phyloP scores from a whole-genome alignment of 129 eudicot species.

The Kitagawia praeruptora region DNA sequence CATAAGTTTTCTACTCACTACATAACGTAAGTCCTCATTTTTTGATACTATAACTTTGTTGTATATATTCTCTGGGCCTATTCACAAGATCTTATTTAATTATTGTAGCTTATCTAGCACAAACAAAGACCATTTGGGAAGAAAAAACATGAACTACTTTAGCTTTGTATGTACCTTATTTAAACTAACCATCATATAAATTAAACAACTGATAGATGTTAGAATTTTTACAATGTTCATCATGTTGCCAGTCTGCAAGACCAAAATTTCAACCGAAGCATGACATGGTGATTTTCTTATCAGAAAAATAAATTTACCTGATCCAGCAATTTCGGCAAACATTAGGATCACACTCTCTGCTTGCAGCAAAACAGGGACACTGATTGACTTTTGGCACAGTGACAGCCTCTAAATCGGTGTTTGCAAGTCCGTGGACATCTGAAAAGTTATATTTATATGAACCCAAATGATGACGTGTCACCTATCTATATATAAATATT shows the following conservation, averaged over 20 bases:
- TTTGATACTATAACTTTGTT: not conserved
- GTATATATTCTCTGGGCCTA: not conserved
- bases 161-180: not conserved
- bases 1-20: no score
- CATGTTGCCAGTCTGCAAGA: not conserved
- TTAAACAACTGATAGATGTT: not conserved
- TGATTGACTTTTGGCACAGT: conserved; percentile 99
- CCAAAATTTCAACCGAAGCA: not conserved
- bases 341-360: conserved; percentile 98
- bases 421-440: conserved; percentile 97
- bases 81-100: not conserved
- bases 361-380: conserved; percentile 98
- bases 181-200: not conserved
- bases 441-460: not conserved
- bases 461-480: not conserved
- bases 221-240: not conserved
- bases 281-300: not conserved
- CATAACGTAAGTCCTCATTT: not conserved
- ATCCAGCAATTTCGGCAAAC: conserved; percentile 99
- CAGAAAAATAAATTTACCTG: conserved; percentile 33
- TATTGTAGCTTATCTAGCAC: not conserved
- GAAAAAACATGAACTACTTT: not conserved
- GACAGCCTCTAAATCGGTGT: conserved; percentile 95
- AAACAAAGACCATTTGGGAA: not conserved
- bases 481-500: not conserved